phyloP scores from a whole-genome alignment of 768 basidiomycete genomes.

The Russula sp. region DNA sequence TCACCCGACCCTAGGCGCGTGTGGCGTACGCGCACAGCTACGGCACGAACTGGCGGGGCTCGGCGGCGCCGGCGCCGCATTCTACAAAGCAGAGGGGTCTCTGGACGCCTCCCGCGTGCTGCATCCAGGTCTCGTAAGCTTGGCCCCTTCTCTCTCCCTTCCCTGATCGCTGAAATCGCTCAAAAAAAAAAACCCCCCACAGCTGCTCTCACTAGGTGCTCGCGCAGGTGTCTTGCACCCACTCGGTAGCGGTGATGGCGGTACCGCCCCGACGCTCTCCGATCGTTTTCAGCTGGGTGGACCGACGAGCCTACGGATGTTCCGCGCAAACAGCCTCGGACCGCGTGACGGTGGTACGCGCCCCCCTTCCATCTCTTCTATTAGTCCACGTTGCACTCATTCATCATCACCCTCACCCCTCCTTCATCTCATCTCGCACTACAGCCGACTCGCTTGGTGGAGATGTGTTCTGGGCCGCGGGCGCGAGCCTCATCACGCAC shows the following conservation, averaged over 20 bases:
- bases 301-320: constrained; percentile 74
- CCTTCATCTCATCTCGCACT: neutral
- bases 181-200: neutral
- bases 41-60: constrained; percentile 70
- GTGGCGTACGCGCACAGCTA: constrained; percentile 56
- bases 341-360: constrained; percentile 62
- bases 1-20: constrained; percentile 53
- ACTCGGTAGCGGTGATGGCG: constrained; percentile 27
- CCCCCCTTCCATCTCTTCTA: neutral
- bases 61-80: constrained; percentile 63
- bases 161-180: neutral
- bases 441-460: constrained; percentile 82
- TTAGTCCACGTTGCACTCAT: too few species aligned
- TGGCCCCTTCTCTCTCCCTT: neutral
- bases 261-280: constrained; percentile 48
- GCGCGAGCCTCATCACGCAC: constrained; percentile 66
- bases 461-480: constrained; percentile 72
- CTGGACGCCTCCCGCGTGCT: constrained; percentile 55
- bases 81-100: constrained; percentile 67
- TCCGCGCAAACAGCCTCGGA: constrained; percentile 70
- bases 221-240: constrained; percentile 66
- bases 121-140: constrained; percentile 50
- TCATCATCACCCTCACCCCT: neutral
- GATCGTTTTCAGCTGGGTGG: constrained; percentile 95
- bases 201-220: constrained; percentile 73